Percentiles rank a stretch among this genome's conserved stretches.
phyloP scores from a whole-genome alignment of 176 grass and related monocot genomes.

The Rhynchospora pubera region DNA sequence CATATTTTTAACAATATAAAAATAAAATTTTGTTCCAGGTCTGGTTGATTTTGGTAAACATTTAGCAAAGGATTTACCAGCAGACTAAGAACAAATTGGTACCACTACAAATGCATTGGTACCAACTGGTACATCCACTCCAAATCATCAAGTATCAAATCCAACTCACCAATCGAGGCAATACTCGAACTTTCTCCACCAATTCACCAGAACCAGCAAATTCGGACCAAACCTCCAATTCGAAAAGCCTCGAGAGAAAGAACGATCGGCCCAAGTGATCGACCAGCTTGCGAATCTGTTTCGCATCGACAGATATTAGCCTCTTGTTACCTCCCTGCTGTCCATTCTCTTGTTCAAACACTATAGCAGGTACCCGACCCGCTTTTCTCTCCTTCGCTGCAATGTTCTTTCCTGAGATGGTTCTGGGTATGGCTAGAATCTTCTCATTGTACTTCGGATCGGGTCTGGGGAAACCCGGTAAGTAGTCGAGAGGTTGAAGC shows the following conservation, averaged over 20 bases:
- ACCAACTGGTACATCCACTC: neutral
- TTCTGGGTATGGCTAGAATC: conserved; percentile 54
- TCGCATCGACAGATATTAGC: conserved; percentile 65
- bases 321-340: conserved; percentile 82
- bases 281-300: conserved; percentile 96
- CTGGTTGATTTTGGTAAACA: neutral
- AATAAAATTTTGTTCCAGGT: neutral
- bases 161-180: conserved; percentile 62
- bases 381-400: conserved; percentile 70
- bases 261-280: conserved; percentile 85
- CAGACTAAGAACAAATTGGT: too few species aligned
- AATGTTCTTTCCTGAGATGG: conserved; percentile 42
- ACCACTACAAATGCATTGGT: neutral
- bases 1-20: neutral
- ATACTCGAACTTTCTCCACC: conserved; percentile 76
- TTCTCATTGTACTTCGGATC: conserved; percentile 79
- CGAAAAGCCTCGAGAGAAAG: conserved; percentile 82
- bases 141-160: conserved; percentile 16
- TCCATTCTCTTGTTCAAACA: conserved; percentile 88
- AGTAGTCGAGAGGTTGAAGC: conserved; percentile 49
- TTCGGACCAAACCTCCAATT: conserved; percentile 76
- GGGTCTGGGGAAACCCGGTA: conserved; percentile 66
- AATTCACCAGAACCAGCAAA: conserved; percentile 45
- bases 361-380: conserved; percentile 67
- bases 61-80: neutral